These are phyloP conservation scores for Aspergillus sergii DNA, from an alignment of 2,329 filamentous ascomycete genomes.

Conservation along the genomic window DNA sequence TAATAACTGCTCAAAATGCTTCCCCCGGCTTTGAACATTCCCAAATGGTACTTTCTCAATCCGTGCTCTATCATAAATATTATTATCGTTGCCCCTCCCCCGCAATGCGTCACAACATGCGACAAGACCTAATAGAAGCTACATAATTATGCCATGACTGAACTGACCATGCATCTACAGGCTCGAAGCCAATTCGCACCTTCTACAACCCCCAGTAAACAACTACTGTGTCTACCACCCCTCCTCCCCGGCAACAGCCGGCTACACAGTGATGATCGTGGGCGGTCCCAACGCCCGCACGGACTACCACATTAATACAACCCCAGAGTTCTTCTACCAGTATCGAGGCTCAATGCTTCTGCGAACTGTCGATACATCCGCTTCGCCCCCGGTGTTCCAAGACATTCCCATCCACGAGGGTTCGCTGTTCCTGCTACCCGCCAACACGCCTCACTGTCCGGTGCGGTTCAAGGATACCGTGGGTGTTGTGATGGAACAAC, in stretches of 20 bases:
- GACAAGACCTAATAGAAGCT: neutral
- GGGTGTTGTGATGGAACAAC: conserved; percentile 90
- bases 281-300: conserved; percentile 94
- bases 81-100: conserved; percentile 18
- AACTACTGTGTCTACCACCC: conserved; percentile 94
- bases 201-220: conserved; percentile 91
- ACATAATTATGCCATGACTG: neutral
- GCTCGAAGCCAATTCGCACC: conserved; percentile 88
- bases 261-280: conserved; percentile 90
- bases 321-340: conserved; percentile 98
- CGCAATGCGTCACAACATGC: conserved; percentile 13
- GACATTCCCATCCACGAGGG: conserved; percentile 91
- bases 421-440: conserved; percentile 88
- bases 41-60: conserved; percentile 44
- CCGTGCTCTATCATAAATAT: neutral
- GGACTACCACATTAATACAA: conserved; percentile 97
- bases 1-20: conserved; percentile 29
- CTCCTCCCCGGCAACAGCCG: conserved; percentile 71
- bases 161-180: conserved; percentile 48
- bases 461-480: conserved; percentile 92
- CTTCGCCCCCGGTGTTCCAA: conserved; percentile 62
- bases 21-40: conserved; percentile 47
- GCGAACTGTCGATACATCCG: conserved; percentile 74
- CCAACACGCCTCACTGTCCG: conserved; percentile 96
- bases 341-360: conserved; percentile 91